Base-by-base conservation (phyloP, 495 filamentous ascomycete species). In the Cudoniella acicularis region DNA sequence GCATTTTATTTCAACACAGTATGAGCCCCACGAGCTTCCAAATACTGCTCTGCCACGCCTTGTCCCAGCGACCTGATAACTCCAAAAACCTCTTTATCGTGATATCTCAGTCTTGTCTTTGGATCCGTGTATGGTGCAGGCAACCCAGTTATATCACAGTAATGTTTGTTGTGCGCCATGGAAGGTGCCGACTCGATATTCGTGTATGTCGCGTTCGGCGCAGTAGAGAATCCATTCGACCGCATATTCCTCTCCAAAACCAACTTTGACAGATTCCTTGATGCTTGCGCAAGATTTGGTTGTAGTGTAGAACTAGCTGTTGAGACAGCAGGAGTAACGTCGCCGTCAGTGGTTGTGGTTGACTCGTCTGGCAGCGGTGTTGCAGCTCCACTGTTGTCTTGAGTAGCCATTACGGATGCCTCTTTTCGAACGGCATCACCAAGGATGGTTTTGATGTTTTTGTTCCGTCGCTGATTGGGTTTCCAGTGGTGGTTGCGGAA, bases 391-490 rank as follows among this genome's bases (percentile, higher is more conserved):
- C 87, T 90, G 71, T 92, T 91, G 64, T 84, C 84, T 56, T 94
- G 90, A 0, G 90, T 94, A n/a, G 79, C 76, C 62, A 91, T 78
- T 16, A 88, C 82, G 3, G 87, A 89, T 8, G 89, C 88, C 75
- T 93, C 87, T 69, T 91, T 92, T 40, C 91, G 85, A 21, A 87
- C 80, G 24, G 86, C 90, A 64, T 98, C 94, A n/a, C 90, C 85
- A 60, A 98, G 80, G 58, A 98, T 91, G 69, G 96, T 90, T 73
- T 98, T 98, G 73, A 98, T 86, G 68, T 95, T 96, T 77, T 97
- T 97, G 79, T 97, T 98, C 71, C 94, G 91, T 13, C 94, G 91
- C 71, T 91, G 88, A 56, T 92, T 88, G 17, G 95, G 89, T 61
- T 87, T 90, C 93, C 93, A 98, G 68, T 85, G 72, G 0, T 87